A percentile compares a stretch with the other conserved stretches of the same genome.
Evolutionary conservation across 345 rosid species (phyloP).

Genomic region (Pugionium dolabratum): DNA sequence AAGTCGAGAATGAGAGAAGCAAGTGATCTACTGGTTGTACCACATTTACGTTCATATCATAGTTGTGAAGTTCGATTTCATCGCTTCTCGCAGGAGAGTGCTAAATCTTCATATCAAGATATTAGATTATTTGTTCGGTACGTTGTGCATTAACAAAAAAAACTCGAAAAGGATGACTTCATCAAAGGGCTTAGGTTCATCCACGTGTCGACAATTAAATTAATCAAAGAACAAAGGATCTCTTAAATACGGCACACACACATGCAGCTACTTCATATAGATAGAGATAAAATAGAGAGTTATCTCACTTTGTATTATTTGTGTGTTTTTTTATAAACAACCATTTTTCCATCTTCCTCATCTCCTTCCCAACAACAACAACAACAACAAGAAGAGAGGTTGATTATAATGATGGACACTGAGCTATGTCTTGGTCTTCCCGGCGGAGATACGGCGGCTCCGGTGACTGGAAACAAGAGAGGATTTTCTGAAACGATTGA

Average conservation of each 20-base stretch:
- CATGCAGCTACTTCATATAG: constrained; percentile 41
- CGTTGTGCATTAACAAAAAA: neutral
- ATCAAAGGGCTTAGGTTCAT: constrained; percentile 29
- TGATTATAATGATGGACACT: constrained; percentile 40
- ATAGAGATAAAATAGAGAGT: constrained; percentile 30
- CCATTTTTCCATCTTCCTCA: constrained; percentile 31
- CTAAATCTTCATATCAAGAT: no score
- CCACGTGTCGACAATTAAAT: constrained; percentile 37
- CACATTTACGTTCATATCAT: no score
- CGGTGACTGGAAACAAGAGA: constrained; percentile 58
- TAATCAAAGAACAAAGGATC: constrained; percentile 11
- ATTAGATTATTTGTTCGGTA: no score
- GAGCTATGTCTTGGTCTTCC: constrained; percentile 87
- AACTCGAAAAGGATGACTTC: constrained; percentile 9
- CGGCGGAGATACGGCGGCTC: constrained; percentile 43
- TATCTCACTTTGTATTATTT: constrained; percentile 37
- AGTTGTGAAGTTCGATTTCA: no score
- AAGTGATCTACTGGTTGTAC: no score
- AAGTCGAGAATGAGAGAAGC: no score
- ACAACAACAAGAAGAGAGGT: constrained; percentile 18
- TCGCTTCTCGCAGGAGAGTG: no score
- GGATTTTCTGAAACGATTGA: constrained; percentile 70
- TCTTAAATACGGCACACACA: constrained; percentile 41
- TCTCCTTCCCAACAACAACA: constrained; percentile 31
- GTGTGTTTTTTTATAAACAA: constrained; percentile 13